A percentile compares a stretch with the other conserved stretches of the same genome.
Evolutionary conservation across 345 rosid species (phyloP).

Genomic region (Bruguiera sexangula): DNA sequence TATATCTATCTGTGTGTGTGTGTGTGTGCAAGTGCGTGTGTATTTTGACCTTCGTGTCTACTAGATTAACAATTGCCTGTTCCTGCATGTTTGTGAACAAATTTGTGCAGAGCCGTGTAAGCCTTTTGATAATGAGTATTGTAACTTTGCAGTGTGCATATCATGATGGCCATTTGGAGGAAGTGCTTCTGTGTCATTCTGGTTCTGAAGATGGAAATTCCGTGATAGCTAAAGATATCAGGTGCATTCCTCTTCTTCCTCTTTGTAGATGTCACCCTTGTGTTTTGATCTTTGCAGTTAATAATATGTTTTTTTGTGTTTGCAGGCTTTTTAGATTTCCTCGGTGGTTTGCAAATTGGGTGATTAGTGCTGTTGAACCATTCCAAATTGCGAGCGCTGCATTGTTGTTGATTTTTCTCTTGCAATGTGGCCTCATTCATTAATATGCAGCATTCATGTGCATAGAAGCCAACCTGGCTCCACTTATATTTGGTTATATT

Average conservation of each 20-base stretch:
- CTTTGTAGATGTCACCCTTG: no score
- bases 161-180: conserved; percentile 72
- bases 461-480: no score
- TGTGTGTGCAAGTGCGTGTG: no score
- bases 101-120: neutral
- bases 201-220: conserved; percentile 61
- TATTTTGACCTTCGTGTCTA: no score
- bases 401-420: neutral
- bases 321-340: conserved; percentile 72
- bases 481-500: no score
- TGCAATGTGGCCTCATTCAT: neutral
- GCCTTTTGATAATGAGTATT: conserved; percentile 8
- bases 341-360: conserved; percentile 39
- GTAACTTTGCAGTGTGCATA: conserved; percentile 56
- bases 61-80: no score
- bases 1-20: no score
- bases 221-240: conserved; percentile 53
- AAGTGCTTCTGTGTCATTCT: conserved; percentile 63
- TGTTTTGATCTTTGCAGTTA: neutral
- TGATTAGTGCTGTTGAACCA: conserved; percentile 9
- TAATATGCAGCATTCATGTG: no score
- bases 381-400: conserved; percentile 9
- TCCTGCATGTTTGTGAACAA: no score
- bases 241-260: conserved; percentile 17
- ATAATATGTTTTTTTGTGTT: neutral